Evolutionary conservation across 2,329 filamentous ascomycete species (phyloP).

Genomic region (Colletotrichum viniferum): DNA sequence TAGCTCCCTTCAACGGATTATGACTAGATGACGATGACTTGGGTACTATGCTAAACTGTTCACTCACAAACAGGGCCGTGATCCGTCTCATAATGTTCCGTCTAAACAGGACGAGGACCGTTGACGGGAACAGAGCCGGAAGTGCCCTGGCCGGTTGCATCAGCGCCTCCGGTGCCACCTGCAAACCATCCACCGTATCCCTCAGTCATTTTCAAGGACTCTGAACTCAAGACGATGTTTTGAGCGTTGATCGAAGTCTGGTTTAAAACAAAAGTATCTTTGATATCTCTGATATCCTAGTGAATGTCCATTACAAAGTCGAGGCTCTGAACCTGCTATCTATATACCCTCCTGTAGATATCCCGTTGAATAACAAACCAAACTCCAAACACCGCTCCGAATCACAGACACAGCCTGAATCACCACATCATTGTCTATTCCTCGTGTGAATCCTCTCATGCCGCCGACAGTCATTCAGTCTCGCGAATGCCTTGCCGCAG

Average conservation of each 20-base stretch:
- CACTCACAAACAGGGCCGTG: background rate
- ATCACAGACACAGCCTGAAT: background rate
- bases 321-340: background rate
- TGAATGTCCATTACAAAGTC: background rate
- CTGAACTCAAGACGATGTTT: background rate
- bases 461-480: slow-evolving; percentile 35
- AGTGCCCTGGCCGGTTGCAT: background rate
- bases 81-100: background rate
- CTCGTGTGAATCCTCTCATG: slow-evolving; percentile 33
- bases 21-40: too few relatives aligned
- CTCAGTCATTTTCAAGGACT: background rate
- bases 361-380: background rate
- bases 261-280: background rate
- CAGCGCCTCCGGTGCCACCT: background rate
- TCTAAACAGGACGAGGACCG: background rate
- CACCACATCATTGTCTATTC: background rate
- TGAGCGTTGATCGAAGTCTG: background rate
- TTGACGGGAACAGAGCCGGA: background rate
- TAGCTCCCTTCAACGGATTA: too few relatives aligned
- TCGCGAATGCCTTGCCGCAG: slow-evolving; percentile 36
- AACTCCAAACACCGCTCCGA: background rate
- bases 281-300: background rate
- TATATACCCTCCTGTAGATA: background rate
- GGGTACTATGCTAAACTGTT: background rate
- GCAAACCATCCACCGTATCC: background rate